Base-by-base conservation (phyloP, 78 protist species). In the Dictyostelium firmibasis region DNA sequence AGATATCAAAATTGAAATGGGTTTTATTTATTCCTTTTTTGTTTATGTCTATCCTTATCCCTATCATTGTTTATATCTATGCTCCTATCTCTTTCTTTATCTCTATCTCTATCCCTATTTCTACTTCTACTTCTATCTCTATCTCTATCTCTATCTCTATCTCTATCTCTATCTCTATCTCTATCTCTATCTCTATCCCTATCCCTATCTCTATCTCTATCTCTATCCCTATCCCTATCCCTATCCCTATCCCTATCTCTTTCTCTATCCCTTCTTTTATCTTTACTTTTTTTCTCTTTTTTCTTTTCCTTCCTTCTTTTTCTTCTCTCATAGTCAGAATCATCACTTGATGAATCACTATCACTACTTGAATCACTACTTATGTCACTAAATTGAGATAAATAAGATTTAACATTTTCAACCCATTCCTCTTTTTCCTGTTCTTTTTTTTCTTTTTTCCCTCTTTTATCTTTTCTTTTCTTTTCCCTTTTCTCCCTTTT, bases 361-460 rank as follows among this genome's bases (percentile, higher is more conserved):
- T 70, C 91, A 79, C 74, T 44, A 25, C 47, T 27, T 8, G 50
- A 31, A 60, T 31, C 64, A 38, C n/a, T n/a, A 31, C 33, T 23
- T 27, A 81, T 53, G 23, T 88, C 94, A 36, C 88, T 81, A 35
- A 81, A 89, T 44, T 89, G 86, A 35, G 86, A 62, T n/a, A 89
- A 33, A 89, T 81, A 89, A 29, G 88, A 81, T 50, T 89, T 89
- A 35, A 89, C 77, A 70, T 64, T 81, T 69, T 89, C 94, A 13
- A 89, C 94, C 94, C 86, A 81, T 18, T 27, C 29, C 25, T 89
- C 83, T 29, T 81, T 89, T 53, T 89, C 94, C 25, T 69, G 43
- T 33, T 29, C 16, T n/a, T 89, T 20, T 81, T 81, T 64, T 0
- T 44, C 69, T 70, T 38, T 83, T 16, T 50, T 85, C 36, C 69